Percentiles rank a stretch among this genome's conserved stretches.
These are phyloP conservation scores for Mrakia gelida DNA, from an alignment of 768 basidiomycete species.

Conservation along the genomic window DNA sequence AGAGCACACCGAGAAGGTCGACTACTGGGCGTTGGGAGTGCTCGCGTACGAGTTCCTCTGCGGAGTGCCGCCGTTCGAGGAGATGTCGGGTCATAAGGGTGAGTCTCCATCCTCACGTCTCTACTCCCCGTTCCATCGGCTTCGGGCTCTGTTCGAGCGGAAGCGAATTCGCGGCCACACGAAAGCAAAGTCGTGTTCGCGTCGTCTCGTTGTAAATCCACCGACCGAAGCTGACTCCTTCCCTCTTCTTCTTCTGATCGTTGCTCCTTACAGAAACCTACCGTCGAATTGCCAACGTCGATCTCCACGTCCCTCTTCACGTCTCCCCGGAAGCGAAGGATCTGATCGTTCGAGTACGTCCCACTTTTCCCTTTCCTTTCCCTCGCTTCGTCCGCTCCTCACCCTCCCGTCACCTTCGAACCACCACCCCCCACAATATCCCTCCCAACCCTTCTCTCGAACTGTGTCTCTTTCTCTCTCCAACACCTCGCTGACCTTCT, in stretches of 20 bases:
- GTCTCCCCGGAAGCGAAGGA: constrained; percentile 65
- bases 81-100: constrained; percentile 72
- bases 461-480: neutral
- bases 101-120: constrained; percentile 37
- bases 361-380: neutral
- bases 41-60: constrained; percentile 90
- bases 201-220: too few species aligned
- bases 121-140: too few species aligned
- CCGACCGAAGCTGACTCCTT: neutral
- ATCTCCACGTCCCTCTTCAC: constrained; percentile 60
- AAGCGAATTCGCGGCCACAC: too few species aligned
- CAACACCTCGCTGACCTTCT: constrained; percentile 58
- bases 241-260: neutral
- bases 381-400: constrained; percentile 5
- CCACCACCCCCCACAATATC: too few species aligned
- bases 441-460: constrained; percentile 9
- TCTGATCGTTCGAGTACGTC: constrained; percentile 57
- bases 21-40: constrained; percentile 96
- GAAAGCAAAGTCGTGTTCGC: too few species aligned
- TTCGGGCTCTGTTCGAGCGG: too few species aligned
- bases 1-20: constrained; percentile 84
- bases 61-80: constrained; percentile 82
- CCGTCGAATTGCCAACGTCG: constrained; percentile 79
- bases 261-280: constrained; percentile 65
- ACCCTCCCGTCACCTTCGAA: neutral